Evolutionary conservation across 345 rosid genomes (phyloP).

Genomic region (Ceriops tagal): DNA sequence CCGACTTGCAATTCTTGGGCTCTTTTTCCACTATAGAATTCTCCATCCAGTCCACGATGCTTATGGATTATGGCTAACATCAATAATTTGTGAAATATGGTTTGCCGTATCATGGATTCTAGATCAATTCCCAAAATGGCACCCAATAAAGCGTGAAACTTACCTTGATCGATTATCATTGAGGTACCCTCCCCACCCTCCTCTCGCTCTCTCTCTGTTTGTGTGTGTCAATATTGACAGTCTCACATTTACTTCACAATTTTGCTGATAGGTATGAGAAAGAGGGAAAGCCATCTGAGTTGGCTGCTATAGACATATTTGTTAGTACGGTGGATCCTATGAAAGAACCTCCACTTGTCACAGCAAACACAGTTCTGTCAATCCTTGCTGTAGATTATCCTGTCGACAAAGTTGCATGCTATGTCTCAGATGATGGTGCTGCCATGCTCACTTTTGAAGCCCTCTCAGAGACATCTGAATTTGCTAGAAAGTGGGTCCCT

Average conservation of each 20-base stretch:
- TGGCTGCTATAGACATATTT: slow-evolving; percentile 68
- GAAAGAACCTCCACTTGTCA: slow-evolving; percentile 91
- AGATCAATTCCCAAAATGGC: slow-evolving; percentile 92
- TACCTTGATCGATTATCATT: slow-evolving; percentile 77
- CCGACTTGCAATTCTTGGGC: slow-evolving; percentile 66
- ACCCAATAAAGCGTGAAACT: slow-evolving; percentile 74
- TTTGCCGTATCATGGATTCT: slow-evolving; percentile 93
- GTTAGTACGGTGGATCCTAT: slow-evolving; percentile 91
- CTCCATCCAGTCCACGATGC: slow-evolving; percentile 86
- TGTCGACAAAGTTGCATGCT: slow-evolving; percentile 80
- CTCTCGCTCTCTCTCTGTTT: background rate
- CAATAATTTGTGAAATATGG: slow-evolving; percentile 91
- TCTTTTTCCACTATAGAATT: slow-evolving; percentile 85
- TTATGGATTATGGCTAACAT: slow-evolving; percentile 69
- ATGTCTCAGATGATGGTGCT: slow-evolving; percentile 94
- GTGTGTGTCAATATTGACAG: background rate
- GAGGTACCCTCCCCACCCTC: slow-evolving; percentile 31
- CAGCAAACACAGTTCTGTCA: slow-evolving; percentile 92
- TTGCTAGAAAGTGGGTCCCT: slow-evolving; percentile 92
- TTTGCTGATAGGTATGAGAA: slow-evolving; percentile 58
- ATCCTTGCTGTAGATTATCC: slow-evolving; percentile 92
- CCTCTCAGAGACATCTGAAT: slow-evolving; percentile 83
- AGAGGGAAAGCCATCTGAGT: slow-evolving; percentile 65
- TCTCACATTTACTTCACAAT: background rate
- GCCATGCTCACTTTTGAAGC: slow-evolving; percentile 98